Percentiles rank a stretch among this genome's conserved stretches.
Evolutionary conservation across 208 protist species (phyloP).

Genomic region (Leishmania major): DNA sequence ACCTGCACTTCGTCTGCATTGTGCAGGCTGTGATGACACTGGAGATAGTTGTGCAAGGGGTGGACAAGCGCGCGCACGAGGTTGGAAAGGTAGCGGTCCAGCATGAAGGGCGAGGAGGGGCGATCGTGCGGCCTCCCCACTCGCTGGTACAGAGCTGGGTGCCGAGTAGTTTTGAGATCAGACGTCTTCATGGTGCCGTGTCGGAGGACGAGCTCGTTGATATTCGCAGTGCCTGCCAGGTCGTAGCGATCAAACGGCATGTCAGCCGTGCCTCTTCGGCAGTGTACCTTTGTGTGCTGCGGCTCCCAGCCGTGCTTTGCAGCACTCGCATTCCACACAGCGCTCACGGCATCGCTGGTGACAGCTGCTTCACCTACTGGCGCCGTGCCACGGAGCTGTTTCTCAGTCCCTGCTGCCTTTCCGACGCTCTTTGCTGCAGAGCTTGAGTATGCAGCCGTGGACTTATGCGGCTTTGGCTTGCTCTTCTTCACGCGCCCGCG

Average conservation of each 20-base stretch:
- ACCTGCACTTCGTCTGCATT: constrained; percentile 64
- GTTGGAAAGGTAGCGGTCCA: constrained; percentile 46
- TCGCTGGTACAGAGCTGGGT: constrained; percentile 3
- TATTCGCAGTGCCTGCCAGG: constrained; percentile 18
- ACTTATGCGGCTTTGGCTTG: background rate
- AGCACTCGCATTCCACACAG: constrained; percentile 6
- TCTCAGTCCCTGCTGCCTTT: constrained; percentile 8
- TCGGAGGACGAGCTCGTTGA: constrained; percentile 45
- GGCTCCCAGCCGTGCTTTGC: constrained; percentile 13
- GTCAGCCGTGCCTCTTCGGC: background rate
- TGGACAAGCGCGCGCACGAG: constrained; percentile 45
- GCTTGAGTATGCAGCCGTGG: no score
- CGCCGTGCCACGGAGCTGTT: background rate
- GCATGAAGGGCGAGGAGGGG: constrained; percentile 17
- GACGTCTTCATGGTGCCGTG: constrained; percentile 22
- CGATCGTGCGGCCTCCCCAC: background rate
- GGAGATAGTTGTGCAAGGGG: constrained; percentile 56
- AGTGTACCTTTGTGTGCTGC: background rate
- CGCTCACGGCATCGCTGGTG: background rate
- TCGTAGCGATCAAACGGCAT: constrained; percentile 24
- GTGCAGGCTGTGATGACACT: constrained; percentile 44
- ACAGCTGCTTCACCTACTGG: background rate
- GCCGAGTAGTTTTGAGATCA: constrained; percentile 9
- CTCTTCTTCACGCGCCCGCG: constrained; percentile 4
- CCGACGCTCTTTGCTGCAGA: background rate